Base-by-base conservation (phyloP, 164 flowering plant species). In the Vitis labrusca region DNA sequence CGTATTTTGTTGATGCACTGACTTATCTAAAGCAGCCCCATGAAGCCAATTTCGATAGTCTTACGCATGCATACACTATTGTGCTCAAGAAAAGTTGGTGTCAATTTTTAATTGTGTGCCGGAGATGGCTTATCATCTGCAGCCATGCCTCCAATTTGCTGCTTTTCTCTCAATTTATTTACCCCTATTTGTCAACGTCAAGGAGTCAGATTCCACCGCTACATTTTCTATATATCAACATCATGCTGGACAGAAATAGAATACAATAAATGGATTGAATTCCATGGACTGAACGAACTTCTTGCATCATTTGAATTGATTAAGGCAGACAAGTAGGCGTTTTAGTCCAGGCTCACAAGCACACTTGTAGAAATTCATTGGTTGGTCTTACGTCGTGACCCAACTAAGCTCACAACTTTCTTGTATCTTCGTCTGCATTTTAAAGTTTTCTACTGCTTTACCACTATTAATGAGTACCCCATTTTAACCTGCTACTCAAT, bases 131-230 rank as follows among this genome's bases (percentile, higher is more conserved):
- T 72, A 66, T 61, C 75, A 67, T 63, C 52, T 67, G 10, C 8
- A n/a, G 6, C 66, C 71, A 65, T 65, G 48, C 15, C 48, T 19
- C 54, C 37, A 17, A 52, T 11, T 53, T 37, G 44, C 44, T 37
- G 44, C 44, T 59, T 3, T 59, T 19, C 14, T 59, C 16, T 9
- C 19, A 9, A 15, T 32, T 66, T 50, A 2, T 57, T 72, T 12
- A 32, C 2, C 0, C 7, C 29, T 2, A 16, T 50, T 37, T 53
- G 64, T 71, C 68, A 44, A 30, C 65, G 11, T 62, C 44, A 9
- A 55, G 51, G 17, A 74, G 75, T 74, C 72, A 71, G 77, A 74
- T 74, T 44, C 75, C 80, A 70, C 74, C 59, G 2, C 0, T 11
- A 50, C 29, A 14, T 10, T 3, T 10, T 7, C 15, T 49, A 57